Percentiles rank a stretch among this genome's conserved stretches.
phyloP scores from a whole-genome alignment of 495 filamentous ascomycete genomes.

The Podospora australis region DNA sequence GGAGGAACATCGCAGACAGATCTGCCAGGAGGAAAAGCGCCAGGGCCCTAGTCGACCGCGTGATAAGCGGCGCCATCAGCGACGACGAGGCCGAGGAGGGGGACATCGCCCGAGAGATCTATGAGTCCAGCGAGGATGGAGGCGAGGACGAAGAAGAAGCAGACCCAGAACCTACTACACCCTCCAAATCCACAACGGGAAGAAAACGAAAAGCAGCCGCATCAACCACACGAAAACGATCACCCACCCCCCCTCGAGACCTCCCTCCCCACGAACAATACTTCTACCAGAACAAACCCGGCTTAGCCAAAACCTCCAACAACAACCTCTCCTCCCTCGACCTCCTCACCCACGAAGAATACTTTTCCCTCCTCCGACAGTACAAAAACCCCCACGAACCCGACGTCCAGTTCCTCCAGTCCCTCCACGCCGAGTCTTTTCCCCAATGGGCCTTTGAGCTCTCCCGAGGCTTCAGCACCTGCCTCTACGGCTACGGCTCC shows the following conservation, averaged over 20 bases:
- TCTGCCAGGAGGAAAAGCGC: constrained; percentile 86
- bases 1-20: constrained; percentile 63
- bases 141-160: constrained; percentile 37
- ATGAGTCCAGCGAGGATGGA: constrained; percentile 47
- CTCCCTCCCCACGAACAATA: constrained; percentile 85
- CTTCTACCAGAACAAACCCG: constrained; percentile 85
- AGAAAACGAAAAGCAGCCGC: constrained; percentile 19
- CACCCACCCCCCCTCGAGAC: constrained; percentile 71
- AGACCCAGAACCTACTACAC: constrained; percentile 35
- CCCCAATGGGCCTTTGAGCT: constrained; percentile 92
- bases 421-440: constrained; percentile 74
- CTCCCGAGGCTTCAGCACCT: constrained; percentile 80
- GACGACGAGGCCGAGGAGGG: constrained; percentile 71
- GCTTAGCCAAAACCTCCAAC: constrained; percentile 73
- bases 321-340: constrained; percentile 71
- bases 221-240: constrained; percentile 48
- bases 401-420: constrained; percentile 64
- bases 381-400: constrained; percentile 64
- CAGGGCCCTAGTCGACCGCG: constrained; percentile 61
- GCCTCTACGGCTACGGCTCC: constrained; percentile 87
- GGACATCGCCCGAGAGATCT: constrained; percentile 66
- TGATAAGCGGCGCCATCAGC: constrained; percentile 56
- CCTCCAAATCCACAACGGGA: constrained; percentile 48
- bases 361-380: constrained; percentile 63
- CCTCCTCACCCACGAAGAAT: constrained; percentile 84